Base-by-base conservation (phyloP, 108 stramenopile genomes). In the Aureococcus anophagefferens region DNA sequence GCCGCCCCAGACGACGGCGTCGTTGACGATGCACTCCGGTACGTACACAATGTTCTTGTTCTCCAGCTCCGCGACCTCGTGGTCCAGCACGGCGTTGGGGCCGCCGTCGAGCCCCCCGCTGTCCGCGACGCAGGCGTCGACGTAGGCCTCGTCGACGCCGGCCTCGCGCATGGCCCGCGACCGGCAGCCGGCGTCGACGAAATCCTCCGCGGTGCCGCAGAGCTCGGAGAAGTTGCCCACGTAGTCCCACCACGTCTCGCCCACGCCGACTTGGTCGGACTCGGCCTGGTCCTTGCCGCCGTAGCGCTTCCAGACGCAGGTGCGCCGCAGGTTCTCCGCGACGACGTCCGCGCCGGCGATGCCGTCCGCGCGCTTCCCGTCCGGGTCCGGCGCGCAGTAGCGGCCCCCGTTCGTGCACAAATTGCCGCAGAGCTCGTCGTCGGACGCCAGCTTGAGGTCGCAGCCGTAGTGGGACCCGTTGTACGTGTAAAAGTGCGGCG, bases 401-500 rank as follows among this genome's bases (percentile, higher is more conserved):
- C 93, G 72, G 16, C 96, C 96, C 68, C 85, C 72, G 77, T 95
- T 95, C 64, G 94, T 97, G 77, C 96, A 97, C 66, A 95, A 76
- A 71, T 80, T 87, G 69, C 79, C 87, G 77, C 94, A 95, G 68
- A 75, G 71, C 71, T 92, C 84, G 68, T 84, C 76, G 64, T 85
- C 82, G 18, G 84, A 81, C 33, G 72, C 71, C 67, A 79, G 78
- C 30, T 75, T 82, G 51, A 25, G 0, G 51, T 59, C 21, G 79
- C 94, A 96, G 32, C 85, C 80, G 64, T 84, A 84, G 33, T 71
- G 62, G 14, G 86, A 62, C 3, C 94, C 94, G 78, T 95, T 88
- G 78, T 90, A 95, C 67, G 94, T 81, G 66, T 89, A 89, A 79
- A 86, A 90, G 72, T 88, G 88, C 28, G 94, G 94, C 28, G 92